These are phyloP conservation scores for Aechmea fasciata DNA, from an alignment of 176 grass and related monocot genomes.

Conservation along the genomic window DNA sequence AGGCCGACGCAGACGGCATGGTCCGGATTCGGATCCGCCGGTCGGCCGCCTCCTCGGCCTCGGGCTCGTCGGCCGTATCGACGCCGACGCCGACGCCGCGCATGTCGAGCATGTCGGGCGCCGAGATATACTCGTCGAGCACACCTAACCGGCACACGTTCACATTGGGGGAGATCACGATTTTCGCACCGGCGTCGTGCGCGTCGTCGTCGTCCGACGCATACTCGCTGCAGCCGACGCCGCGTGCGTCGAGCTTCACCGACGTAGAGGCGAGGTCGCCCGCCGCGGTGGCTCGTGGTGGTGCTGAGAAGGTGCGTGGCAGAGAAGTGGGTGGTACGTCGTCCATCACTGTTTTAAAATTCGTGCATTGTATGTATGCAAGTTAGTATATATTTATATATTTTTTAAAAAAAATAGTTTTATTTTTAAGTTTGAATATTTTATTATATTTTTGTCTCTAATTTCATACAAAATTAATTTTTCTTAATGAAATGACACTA, in stretches of 20 bases:
- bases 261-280: slow-evolving; percentile 19
- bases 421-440: no score
- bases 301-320: neutral
- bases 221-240: slow-evolving; percentile 24
- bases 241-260: slow-evolving; percentile 16
- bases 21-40: slow-evolving; percentile 14
- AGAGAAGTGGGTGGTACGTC: no score
- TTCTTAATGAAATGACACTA: no score
- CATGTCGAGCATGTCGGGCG: slow-evolving; percentile 17
- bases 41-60: neutral
- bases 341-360: no score
- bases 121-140: slow-evolving; percentile 20
- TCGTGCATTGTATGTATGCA: no score
- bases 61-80: slow-evolving; percentile 2
- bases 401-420: no score
- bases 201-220: slow-evolving; percentile 14
- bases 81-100: slow-evolving; percentile 15
- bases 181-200: neutral
- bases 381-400: no score
- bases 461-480: no score
- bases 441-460: no score
- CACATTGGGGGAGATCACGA: neutral
- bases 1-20: slow-evolving; percentile 18
- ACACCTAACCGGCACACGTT: neutral
- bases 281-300: neutral